Evolutionary conservation across 2,329 filamentous ascomycete species (phyloP).

Genomic region (Exophiala sideris): DNA sequence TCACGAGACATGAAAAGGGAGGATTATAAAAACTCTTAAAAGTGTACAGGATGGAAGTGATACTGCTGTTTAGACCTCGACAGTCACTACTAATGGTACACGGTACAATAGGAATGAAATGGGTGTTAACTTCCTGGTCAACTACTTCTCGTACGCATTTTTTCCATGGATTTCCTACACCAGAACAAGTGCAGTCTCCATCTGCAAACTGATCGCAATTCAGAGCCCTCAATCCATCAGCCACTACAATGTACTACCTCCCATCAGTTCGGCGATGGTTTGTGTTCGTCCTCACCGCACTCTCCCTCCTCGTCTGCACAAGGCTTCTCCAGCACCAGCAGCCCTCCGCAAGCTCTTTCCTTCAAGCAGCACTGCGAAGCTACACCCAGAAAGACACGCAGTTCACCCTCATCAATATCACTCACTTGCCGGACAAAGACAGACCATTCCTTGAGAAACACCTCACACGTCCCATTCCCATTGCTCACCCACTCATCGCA

Average conservation of each 20-base stretch:
- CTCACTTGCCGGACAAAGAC: too few species aligned
- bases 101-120: too few species aligned
- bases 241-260: constrained; percentile 28
- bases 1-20: not conserved
- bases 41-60: too few species aligned
- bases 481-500: constrained; percentile 21
- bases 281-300: constrained; percentile 25
- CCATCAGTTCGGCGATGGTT: constrained; percentile 31
- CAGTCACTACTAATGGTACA: too few species aligned
- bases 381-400: not conserved
- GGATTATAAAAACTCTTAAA: not conserved
- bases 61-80: too few species aligned
- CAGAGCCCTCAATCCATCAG: not conserved
- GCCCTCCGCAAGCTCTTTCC: constrained; percentile 2
- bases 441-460: not conserved
- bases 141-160: not conserved
- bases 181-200: not conserved
- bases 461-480: not conserved
- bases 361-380: not conserved
- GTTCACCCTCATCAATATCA: not conserved
- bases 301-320: constrained; percentile 23
- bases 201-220: not conserved
- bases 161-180: not conserved
- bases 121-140: too few species aligned
- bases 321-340: constrained; percentile 16